A percentile compares a stretch with the other conserved stretches of the same genome.
Conservation (phyloP, 495 filamentous ascomycete species). For the Rusavskia elegans region DNA sequence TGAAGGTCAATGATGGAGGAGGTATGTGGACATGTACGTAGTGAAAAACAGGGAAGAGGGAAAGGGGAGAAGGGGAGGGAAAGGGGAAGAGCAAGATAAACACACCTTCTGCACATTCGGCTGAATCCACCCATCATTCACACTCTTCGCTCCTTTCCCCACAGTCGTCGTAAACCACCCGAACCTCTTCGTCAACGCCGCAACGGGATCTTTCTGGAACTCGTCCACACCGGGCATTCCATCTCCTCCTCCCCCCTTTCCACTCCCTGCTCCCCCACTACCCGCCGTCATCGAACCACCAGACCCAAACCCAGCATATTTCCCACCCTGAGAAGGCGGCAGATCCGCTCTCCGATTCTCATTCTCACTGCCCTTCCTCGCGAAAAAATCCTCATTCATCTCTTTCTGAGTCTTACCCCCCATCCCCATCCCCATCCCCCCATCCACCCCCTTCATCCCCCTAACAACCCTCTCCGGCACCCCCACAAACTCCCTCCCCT, state of each 20-base stretch:
- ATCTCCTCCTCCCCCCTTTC: slow-evolving; percentile 18
- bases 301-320: slow-evolving; percentile 71
- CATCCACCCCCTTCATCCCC: background rate
- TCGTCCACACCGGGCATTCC: slow-evolving; percentile 54
- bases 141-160: slow-evolving; percentile 70
- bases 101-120: slow-evolving; percentile 74
- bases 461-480: slow-evolving; percentile 11
- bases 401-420: slow-evolving; percentile 31
- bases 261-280: slow-evolving; percentile 2
- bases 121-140: slow-evolving; percentile 79
- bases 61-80: slow-evolving; percentile 1
- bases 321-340: slow-evolving; percentile 78
- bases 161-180: slow-evolving; percentile 85
- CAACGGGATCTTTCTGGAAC: slow-evolving; percentile 80
- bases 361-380: slow-evolving; percentile 66
- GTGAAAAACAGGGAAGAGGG: background rate
- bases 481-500: slow-evolving; percentile 57
- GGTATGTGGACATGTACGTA: background rate
- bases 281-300: slow-evolving; percentile 37
- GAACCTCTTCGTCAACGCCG: slow-evolving; percentile 76
- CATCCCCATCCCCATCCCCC: background rate
- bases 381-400: slow-evolving; percentile 80
- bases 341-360: slow-evolving; percentile 54
- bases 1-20: too few species aligned
- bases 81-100: background rate